Conservation (phyloP, 164 flowering plant genomes). For the Tetracentron sinense region DNA sequence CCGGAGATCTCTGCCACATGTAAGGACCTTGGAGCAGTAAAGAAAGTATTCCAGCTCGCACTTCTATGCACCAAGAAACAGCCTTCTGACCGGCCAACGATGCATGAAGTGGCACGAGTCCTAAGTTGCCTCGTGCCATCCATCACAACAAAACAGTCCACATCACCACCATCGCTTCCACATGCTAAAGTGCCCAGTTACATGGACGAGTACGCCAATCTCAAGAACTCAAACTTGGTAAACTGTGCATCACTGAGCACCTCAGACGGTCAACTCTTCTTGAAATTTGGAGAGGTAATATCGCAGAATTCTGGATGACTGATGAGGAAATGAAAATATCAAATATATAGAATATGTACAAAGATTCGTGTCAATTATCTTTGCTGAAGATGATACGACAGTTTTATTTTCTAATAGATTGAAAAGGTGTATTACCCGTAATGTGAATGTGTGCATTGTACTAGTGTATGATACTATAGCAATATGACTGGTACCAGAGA, state of each 20-base stretch:
- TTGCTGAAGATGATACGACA: background rate
- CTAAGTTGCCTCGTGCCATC: constrained; percentile 52
- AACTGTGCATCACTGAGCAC: constrained; percentile 73
- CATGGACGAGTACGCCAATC: constrained; percentile 67
- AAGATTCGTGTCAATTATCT: background rate
- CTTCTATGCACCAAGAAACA: constrained; percentile 87
- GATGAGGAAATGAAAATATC: background rate
- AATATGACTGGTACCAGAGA: too few relatives aligned
- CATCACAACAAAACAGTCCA: constrained; percentile 18
- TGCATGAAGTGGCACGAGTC: constrained; percentile 92
- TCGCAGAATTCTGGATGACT: constrained; percentile 58
- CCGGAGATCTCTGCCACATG: constrained; percentile 75
- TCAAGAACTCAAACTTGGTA: constrained; percentile 62
- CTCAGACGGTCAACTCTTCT: constrained; percentile 90
- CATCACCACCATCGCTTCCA: constrained; percentile 23
- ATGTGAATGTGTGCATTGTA: too few relatives aligned
- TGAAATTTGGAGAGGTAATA: constrained; percentile 92
- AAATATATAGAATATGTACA: background rate
- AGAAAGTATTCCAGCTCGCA: constrained; percentile 88
- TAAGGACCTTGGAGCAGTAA: constrained; percentile 76
- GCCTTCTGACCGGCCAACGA: constrained; percentile 82
- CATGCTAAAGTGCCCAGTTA: constrained; percentile 50
- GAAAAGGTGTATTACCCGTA: too few relatives aligned
- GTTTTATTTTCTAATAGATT: constrained; percentile 8
- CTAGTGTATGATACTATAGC: too few relatives aligned